A percentile compares a stretch with the other conserved stretches of the same genome.
Evolutionary conservation across 345 rosid species (phyloP).

Genomic region (Eucalyptus camaldulensis): DNA sequence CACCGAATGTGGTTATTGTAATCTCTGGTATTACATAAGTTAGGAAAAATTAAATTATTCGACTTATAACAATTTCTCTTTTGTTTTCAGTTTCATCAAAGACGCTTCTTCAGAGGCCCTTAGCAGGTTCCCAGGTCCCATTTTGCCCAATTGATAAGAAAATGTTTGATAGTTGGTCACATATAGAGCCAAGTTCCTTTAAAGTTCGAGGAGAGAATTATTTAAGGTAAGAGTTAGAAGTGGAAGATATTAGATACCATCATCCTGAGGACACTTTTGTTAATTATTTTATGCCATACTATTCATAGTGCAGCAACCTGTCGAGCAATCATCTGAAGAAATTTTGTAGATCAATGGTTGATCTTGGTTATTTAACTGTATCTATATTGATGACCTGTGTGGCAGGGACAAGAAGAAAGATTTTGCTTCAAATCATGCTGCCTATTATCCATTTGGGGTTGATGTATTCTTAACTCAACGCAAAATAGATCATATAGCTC

Average conservation of each 20-base stretch:
- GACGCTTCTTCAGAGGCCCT: conserved; percentile 31
- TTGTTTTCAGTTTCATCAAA: conserved; percentile 65
- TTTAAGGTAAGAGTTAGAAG: conserved; percentile 19
- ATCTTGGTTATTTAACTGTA: neutral
- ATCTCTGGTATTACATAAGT: neutral
- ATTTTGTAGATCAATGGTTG: neutral
- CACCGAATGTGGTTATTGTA: neutral
- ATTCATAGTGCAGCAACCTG: neutral
- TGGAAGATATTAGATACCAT: neutral
- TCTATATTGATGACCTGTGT: neutral
- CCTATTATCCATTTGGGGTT: conserved; percentile 85
- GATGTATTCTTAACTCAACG: conserved; percentile 64
- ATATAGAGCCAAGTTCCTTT: conserved; percentile 32
- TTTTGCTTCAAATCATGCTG: conserved; percentile 62
- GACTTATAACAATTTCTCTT: neutral
- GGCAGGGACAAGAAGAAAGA: conserved; percentile 92
- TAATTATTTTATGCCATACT: neutral
- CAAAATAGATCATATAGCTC: conserved; percentile 77
- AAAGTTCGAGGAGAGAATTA: conserved; percentile 42
- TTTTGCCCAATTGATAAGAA: conserved; percentile 38
- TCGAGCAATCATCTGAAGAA: neutral
- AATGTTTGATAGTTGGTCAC: conserved; percentile 41
- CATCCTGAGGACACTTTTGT: neutral
- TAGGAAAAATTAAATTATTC: neutral
- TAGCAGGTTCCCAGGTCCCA: conserved; percentile 45